Conservation (phyloP, 2,329 filamentous ascomycete species). For the Penicillium vulpinum region DNA sequence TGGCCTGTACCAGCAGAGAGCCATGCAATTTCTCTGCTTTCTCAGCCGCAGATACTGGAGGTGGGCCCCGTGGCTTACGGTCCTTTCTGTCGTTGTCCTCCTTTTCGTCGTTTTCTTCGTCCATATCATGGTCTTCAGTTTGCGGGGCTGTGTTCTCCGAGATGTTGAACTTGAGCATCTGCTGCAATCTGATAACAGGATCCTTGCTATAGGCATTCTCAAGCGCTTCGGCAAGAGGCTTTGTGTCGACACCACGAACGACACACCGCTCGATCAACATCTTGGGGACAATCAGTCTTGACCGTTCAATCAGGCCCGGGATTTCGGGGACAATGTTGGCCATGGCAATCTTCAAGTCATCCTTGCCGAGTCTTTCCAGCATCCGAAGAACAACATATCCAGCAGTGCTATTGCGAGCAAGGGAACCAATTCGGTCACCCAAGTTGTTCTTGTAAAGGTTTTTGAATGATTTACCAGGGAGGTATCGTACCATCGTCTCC, state of each 20-base stretch:
- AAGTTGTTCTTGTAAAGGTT: constrained; percentile 78
- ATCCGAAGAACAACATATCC: constrained; percentile 83
- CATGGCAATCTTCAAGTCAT: constrained; percentile 75
- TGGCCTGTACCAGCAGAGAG: constrained; percentile 75
- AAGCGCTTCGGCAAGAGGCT: constrained; percentile 57
- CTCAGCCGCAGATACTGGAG: constrained; percentile 41
- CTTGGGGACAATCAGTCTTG: constrained; percentile 75
- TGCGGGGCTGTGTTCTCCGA: constrained; percentile 10
- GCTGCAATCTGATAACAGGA: constrained; percentile 53
- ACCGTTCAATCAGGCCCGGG: constrained; percentile 69
- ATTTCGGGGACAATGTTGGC: constrained; percentile 72
- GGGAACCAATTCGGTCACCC: constrained; percentile 72
- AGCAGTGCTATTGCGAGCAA: constrained; percentile 86
- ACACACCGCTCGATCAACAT: constrained; percentile 80
- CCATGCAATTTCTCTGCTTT: constrained; percentile 72
- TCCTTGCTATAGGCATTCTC: constrained; percentile 59
- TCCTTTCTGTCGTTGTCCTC: constrained; percentile 44
- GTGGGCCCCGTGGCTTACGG: constrained; percentile 12
- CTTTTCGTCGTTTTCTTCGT: constrained; percentile 48
- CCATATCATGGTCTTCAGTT: constrained; percentile 46
- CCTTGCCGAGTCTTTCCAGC: constrained; percentile 79
- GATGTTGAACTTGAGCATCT: constrained; percentile 57
- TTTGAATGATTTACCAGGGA: constrained; percentile 89
- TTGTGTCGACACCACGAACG: constrained; percentile 62
- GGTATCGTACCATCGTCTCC: constrained; percentile 77